phyloP scores from a whole-genome alignment of 768 basidiomycete genomes.

The Piloderma croceum region DNA sequence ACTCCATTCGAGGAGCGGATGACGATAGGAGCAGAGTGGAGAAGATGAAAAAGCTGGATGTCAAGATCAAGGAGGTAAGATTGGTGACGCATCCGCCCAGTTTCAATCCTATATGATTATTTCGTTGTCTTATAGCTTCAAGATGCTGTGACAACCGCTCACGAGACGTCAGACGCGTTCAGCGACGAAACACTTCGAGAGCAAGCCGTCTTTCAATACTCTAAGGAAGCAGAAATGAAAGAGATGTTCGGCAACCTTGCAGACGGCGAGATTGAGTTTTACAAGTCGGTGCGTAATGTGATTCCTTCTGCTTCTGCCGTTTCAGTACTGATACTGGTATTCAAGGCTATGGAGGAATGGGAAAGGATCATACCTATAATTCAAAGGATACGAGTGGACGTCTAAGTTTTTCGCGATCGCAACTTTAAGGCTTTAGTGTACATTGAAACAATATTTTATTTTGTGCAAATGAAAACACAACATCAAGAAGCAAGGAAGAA shows the following conservation, averaged over 20 bases:
- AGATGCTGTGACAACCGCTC: conserved; percentile 92
- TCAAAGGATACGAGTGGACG: conserved; percentile 90
- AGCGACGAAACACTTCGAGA: conserved; percentile 92
- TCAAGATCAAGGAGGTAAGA: conserved; percentile 90
- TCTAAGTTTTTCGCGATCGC: conserved; percentile 35
- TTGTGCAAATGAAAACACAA: no score
- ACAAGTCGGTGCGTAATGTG: conserved; percentile 62
- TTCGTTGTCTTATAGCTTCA: conserved; percentile 55
- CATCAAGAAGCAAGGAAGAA: no score
- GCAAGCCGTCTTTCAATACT: conserved; percentile 82
- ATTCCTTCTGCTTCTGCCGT: not conserved
- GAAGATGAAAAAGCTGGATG: conserved; percentile 87
- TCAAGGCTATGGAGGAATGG: conserved; percentile 94
- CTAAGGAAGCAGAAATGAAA: conserved; percentile 96
- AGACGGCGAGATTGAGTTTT: conserved; percentile 93
- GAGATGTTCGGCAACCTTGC: conserved; percentile 86
- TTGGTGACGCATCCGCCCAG: no score
- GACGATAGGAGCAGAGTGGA: conserved; percentile 91
- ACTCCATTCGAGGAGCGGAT: conserved; percentile 86
- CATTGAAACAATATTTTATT: no score
- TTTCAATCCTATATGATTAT: conserved; percentile 3
- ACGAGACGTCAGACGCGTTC: conserved; percentile 95
- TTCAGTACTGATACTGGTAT: conserved; percentile 5
- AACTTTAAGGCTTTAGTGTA: no score
- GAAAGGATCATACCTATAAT: conserved; percentile 90